Base-by-base conservation (phyloP, 179 eudicot genomes). In the Nepenthes alata region DNA sequence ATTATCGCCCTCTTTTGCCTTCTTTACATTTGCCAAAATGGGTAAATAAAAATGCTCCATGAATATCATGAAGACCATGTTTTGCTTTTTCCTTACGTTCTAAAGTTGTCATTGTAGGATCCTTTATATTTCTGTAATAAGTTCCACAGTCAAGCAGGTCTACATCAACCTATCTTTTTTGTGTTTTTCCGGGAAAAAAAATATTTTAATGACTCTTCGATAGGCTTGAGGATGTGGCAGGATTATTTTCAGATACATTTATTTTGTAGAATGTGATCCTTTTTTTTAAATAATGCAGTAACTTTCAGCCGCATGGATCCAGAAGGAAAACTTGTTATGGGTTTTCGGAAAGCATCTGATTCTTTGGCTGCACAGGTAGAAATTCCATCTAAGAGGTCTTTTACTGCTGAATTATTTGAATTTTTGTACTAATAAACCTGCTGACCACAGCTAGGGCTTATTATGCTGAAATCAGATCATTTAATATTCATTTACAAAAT, bases 281-380 rank as follows among this genome's bases (percentile, higher is more conserved):
- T 11, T 39, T 47, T 12, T 58, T 9, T 59, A 9, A 7, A 39
- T 58, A 35, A 63, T 69, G 73, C 89, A 91, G 97, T 91, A 58
- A 91, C 86, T 9, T 91, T 91, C 78, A 91, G 95, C 65, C 97
- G 96, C 70, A 88, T 86, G 84, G 97, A 91, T 68, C 97, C 96
- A n/a, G 95, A 79, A 74, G 96, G 95, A 66, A 91, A 88, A 64
- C 96, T 91, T 73, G 78, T 91, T 56, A 88, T 91, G 95, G 97
- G 97, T 38, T 91, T 82, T 69, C 82, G 97, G 12, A 91, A 86
- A 83, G 91, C 95, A 71, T 80, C 90, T 47, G 73, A 64, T 67
- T 53, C 72, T 59, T 44, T 70, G 16, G 59, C 79, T 57, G 58
- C 74, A 60, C 94, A 88, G 91, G 86, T 82, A 67, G 55, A 35